phyloP scores from a whole-genome alignment of 139 green algal species.

The Protoeuglena noctilucae region DNA sequence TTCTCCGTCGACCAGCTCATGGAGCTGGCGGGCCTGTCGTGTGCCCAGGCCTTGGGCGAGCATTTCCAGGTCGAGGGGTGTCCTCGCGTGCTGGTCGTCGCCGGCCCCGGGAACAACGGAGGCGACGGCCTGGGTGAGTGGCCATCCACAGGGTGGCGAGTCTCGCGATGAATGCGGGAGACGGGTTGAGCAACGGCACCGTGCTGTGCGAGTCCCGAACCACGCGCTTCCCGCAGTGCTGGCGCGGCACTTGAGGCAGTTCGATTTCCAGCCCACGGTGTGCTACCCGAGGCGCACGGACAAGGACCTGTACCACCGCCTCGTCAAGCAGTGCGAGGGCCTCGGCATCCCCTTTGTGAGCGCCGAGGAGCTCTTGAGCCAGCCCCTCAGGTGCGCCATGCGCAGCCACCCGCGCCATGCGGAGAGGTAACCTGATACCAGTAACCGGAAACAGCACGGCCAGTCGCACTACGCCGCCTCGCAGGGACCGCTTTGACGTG shows the following conservation, averaged over 20 bases:
- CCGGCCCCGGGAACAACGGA: constrained; percentile 94
- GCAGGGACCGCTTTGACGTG: constrained; percentile 51
- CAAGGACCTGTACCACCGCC: constrained; percentile 62
- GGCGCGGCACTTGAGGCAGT: constrained; percentile 79
- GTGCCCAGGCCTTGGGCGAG: constrained; percentile 34
- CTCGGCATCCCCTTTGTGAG: constrained; percentile 8
- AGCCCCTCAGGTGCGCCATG: background rate
- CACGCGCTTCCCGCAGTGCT: too few relatives aligned
- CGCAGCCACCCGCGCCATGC: too few relatives aligned
- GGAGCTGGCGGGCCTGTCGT: constrained; percentile 65
- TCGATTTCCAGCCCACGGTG: constrained; percentile 57
- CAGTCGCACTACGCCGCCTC: too few relatives aligned
- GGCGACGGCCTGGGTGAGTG: constrained; percentile 91
- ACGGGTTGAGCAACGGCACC: too few relatives aligned
- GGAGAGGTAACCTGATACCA: too few relatives aligned
- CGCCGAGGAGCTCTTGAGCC: constrained; percentile 6
- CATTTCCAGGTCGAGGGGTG: constrained; percentile 33
- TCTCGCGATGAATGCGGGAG: too few relatives aligned
- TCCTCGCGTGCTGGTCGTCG: constrained; percentile 56
- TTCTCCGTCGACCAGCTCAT: constrained; percentile 87
- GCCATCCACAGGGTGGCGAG: too few relatives aligned
- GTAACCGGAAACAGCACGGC: too few relatives aligned
- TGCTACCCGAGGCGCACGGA: constrained; percentile 81
- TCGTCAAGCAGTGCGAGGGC: constrained; percentile 48
- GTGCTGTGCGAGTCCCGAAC: too few relatives aligned